These are phyloP conservation scores for Vitis hybrid DNA, from an alignment of 177 flowering plant species.

Conservation along the genomic window DNA sequence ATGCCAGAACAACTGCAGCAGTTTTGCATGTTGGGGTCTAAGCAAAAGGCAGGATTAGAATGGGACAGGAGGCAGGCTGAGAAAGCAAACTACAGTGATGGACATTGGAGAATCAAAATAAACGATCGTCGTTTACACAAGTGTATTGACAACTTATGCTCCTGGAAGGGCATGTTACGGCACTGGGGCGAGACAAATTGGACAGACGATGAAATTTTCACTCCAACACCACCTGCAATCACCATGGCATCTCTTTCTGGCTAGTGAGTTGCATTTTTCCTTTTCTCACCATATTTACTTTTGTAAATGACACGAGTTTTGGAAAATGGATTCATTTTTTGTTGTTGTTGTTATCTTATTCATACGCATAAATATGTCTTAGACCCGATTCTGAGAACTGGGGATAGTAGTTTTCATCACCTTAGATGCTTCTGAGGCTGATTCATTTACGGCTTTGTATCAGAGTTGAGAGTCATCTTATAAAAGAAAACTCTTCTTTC, in stretches of 20 bases:
- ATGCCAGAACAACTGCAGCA: slow-evolving; percentile 64
- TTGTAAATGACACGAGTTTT: neutral
- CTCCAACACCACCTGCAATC: slow-evolving; percentile 47
- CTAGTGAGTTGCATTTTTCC: slow-evolving; percentile 24
- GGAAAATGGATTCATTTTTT: neutral
- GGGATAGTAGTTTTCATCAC: neutral
- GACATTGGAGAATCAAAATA: slow-evolving; percentile 67
- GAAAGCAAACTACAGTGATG: slow-evolving; percentile 44
- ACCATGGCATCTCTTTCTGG: slow-evolving; percentile 28
- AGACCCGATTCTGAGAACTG: neutral
- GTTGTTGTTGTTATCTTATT: neutral
- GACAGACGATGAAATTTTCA: slow-evolving; percentile 41
- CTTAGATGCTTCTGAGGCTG: slow-evolving; percentile 1
- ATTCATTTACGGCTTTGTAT: no score
- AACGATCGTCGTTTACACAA: slow-evolving; percentile 48
- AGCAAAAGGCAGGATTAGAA: slow-evolving; percentile 58
- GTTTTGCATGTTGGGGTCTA: slow-evolving; percentile 46
- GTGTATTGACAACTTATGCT: slow-evolving; percentile 55
- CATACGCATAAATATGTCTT: neutral
- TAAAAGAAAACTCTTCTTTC: no score
- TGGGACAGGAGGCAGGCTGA: slow-evolving; percentile 58
- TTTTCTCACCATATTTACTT: neutral
- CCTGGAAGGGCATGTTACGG: slow-evolving; percentile 58
- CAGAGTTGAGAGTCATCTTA: no score
- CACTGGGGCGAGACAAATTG: slow-evolving; percentile 75